These are phyloP conservation scores for Hemisphaericaspora xylofermentans DNA, from an alignment of 1,139 yeast genomes.

Conservation along the genomic window DNA sequence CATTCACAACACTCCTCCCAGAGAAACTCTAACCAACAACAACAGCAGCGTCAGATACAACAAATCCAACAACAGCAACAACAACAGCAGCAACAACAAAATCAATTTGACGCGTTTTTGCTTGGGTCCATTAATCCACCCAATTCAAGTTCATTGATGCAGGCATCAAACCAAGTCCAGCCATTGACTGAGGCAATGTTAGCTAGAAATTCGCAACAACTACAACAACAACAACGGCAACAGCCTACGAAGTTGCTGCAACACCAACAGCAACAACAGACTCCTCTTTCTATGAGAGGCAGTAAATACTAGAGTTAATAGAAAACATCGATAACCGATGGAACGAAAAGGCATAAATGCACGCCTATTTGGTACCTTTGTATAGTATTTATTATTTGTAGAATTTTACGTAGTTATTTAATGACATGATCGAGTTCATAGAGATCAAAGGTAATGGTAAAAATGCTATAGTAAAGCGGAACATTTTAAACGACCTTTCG, in stretches of 20 bases:
- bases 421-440: no score
- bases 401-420: not conserved
- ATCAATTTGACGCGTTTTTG: constrained; percentile 34
- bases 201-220: constrained; percentile 2
- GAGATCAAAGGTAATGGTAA: no score
- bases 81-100: constrained; percentile 14
- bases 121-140: constrained; percentile 14
- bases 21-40: constrained; percentile 8
- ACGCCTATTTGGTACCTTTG: not conserved
- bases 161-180: not conserved
- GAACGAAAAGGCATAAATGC: constrained; percentile 2
- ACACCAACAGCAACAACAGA: constrained; percentile 1
- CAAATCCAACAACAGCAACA: constrained; percentile 17
- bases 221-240: constrained; percentile 1
- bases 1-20: constrained; percentile 4
- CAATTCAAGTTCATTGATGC: constrained; percentile 4
- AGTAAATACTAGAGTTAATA: constrained; percentile 1
- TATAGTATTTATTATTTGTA: not conserved
- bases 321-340: constrained; percentile 5
- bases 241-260: not conserved
- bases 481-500: no score
- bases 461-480: no score
- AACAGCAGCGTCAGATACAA: constrained; percentile 13
- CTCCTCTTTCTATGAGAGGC: constrained; percentile 2
- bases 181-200: constrained; percentile 6